Percentiles rank a stretch among this genome's conserved stretches.
Conservation (phyloP, 2,329 filamentous ascomycete species). For the Cytospora piceae region DNA sequence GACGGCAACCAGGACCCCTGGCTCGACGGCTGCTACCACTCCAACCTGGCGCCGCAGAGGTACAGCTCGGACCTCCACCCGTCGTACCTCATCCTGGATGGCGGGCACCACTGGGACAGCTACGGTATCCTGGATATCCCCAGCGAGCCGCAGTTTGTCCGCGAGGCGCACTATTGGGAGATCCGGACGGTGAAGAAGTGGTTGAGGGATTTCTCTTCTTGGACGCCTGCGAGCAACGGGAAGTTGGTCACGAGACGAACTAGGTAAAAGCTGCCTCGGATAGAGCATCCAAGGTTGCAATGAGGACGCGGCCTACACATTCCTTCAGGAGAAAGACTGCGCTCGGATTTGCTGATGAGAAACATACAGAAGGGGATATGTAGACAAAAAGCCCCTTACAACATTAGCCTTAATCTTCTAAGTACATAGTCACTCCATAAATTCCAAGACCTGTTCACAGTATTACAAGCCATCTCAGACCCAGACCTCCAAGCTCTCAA, state of each 20-base stretch:
- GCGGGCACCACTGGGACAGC: slow-evolving; percentile 57
- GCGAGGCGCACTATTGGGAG: slow-evolving; percentile 55
- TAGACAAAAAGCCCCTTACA: too few species aligned
- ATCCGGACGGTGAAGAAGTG: slow-evolving; percentile 54
- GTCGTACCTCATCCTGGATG: slow-evolving; percentile 53
- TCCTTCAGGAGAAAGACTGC: too few species aligned
- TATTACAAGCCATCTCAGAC: too few species aligned
- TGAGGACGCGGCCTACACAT: too few species aligned
- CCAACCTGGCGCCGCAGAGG: slow-evolving; percentile 44
- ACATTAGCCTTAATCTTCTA: too few species aligned
- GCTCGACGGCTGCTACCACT: slow-evolving; percentile 56
- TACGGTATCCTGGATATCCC: slow-evolving; percentile 44
- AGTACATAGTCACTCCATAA: too few species aligned
- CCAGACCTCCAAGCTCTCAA: background rate
- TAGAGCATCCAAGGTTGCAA: background rate
- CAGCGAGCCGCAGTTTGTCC: slow-evolving; percentile 54
- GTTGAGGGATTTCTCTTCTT: slow-evolving; percentile 39
- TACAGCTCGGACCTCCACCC: slow-evolving; percentile 49
- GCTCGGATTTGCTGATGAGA: too few species aligned
- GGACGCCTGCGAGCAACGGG: slow-evolving; percentile 32
- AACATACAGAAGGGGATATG: too few species aligned
- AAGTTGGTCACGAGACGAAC: background rate
- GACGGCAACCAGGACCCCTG: slow-evolving; percentile 57
- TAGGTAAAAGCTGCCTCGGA: background rate
- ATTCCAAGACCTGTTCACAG: too few species aligned